A percentile compares a stretch with the other conserved stretches of the same genome.
These are phyloP conservation scores for Alternaria ethzedia DNA, from an alignment of 2,329 filamentous ascomycete species.

Conservation along the genomic window DNA sequence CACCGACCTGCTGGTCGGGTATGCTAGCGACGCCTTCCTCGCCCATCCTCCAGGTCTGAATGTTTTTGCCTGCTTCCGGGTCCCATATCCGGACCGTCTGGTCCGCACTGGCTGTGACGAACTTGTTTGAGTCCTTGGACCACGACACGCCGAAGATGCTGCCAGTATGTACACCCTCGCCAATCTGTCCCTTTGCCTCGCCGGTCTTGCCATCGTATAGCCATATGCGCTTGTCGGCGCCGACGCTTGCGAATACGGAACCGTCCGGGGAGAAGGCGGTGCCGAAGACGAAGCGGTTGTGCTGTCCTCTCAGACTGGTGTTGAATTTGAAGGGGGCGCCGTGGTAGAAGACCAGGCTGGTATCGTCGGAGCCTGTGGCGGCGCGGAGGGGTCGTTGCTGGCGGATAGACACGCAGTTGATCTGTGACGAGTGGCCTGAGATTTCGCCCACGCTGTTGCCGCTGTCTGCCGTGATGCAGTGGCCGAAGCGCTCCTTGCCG, in stretches of 20 bases:
- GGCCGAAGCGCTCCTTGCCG: constrained; percentile 89
- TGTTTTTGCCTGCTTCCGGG: constrained; percentile 74
- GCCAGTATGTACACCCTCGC: constrained; percentile 84
- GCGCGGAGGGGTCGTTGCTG: constrained; percentile 90
- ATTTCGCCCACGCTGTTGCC: constrained; percentile 97
- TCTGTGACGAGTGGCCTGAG: constrained; percentile 84
- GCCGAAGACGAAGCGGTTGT: constrained; percentile 88
- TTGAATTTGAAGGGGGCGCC: constrained; percentile 97
- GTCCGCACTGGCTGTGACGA: constrained; percentile 92
- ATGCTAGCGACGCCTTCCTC: constrained; percentile 74
- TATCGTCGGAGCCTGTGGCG: constrained; percentile 89
- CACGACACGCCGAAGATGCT: constrained; percentile 93
- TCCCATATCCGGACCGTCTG: constrained; percentile 97
- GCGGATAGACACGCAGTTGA: constrained; percentile 90
- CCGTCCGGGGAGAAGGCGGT: constrained; percentile 92
- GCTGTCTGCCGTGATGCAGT: constrained; percentile 88
- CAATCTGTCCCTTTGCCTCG: constrained; percentile 77
- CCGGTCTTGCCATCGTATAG: constrained; percentile 97
- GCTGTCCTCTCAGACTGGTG: constrained; percentile 76
- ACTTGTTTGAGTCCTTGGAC: constrained; percentile 81
- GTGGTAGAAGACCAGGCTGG: constrained; percentile 87
- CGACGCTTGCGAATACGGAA: constrained; percentile 79
- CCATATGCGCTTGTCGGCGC: constrained; percentile 91
- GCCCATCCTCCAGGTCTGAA: constrained; percentile 86
- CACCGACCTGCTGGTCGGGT: constrained; percentile 88